Base-by-base conservation (phyloP, 75 land plant species). In the Selaginella tamariscina region DNA sequence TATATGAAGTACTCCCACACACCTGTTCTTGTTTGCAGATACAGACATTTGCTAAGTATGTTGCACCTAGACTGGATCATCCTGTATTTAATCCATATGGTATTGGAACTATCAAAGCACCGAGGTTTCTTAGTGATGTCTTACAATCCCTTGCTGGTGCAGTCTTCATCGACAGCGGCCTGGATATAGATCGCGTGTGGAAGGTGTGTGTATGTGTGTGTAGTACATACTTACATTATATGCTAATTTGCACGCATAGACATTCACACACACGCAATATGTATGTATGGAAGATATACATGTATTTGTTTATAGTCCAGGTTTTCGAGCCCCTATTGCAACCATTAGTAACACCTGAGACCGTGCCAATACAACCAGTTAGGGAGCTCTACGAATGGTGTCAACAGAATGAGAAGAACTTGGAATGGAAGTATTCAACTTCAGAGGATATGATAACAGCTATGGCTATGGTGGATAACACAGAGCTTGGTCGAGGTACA, bases 301-400 rank as follows among this genome's bases (percentile, higher is more conserved):
- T 39, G 49, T 5, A 39, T 5, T 39, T 15, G 49, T n/a, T n/a
- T n/a, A n/a, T n/a, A n/a, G n/a, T 65, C 23, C 67, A 94, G 99
- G 86, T 87, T 24, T 95, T 91, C 71, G 80, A 88, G 66, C 97
- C 97, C 15, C 66, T 95, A 66, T 56, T 95, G 73, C 81, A 91
- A 32, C 99, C 99, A 5, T 82, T 95, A 85, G 99, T 95, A 55
- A 95, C 99, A 33, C 99, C 92, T 32, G 99, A 95, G 59, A 91
- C 99, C 24, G 84, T 95, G 59, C 97, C 99, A 21, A 95, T 95
- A 92, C 99, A 95, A 72, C 99, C 99, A 65, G 97, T 95, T 21
- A 68, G 99, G 24, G 99, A 95, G 75, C 82, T 95, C 31, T 96
- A 95, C 81, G 99, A 95, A 55, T 82, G 97, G 18, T 95, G 99